Base-by-base conservation (phyloP, 495 filamentous ascomycete genomes). In the Penicillium turbatum region DNA sequence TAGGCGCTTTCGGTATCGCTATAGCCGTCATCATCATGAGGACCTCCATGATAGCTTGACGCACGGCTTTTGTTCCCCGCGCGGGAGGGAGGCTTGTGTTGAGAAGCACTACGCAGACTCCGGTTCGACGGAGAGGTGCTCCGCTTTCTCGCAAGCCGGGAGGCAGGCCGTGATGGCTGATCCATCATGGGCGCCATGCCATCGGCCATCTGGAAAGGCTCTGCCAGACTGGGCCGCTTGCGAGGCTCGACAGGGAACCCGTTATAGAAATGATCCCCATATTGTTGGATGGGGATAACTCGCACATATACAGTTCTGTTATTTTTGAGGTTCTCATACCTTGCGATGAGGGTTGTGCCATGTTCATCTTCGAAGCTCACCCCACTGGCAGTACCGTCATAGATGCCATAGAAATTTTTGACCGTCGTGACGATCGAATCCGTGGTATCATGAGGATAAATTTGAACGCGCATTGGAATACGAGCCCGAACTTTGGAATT, bases 341-440 rank as follows among this genome's bases (percentile, higher is more conserved):
- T 83, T 43, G 93, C 89, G 67, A 98, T 97, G 62, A 98, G 82
- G 51, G 85, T 95, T 59, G 84, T 89, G 39, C 88, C 89, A 56
- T 88, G 69, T 37, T 86, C 80, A 72, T 97, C 92, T 67, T 97
- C 90, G 58, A 98, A 97, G 72, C 87, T 88, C 65, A 97, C 82
- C 52, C 89, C 87, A 66, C 82, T 82, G 56, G 83, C 79, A 57
- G 82, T 80, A 54, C 82, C 79, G 53, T 89, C 84, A 61, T 95
- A 93, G 59, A 97, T 81, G 35, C 91, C 93, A 67, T 93, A 96
- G 75, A 97, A 96, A 74, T 96, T 96, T 76, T 95, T 97, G 50
- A 97, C 91, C 5, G 93, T 97, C 3, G 89, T 88, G 49, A 96
- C 86, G 69, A 98, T 97, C 21, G 90, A 95, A 55, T 96, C 91